Percentiles rank a stretch among this genome's conserved stretches.
phyloP scores from a whole-genome alignment of 2,329 filamentous ascomycete genomes.

The Trichophyton rubrum region DNA sequence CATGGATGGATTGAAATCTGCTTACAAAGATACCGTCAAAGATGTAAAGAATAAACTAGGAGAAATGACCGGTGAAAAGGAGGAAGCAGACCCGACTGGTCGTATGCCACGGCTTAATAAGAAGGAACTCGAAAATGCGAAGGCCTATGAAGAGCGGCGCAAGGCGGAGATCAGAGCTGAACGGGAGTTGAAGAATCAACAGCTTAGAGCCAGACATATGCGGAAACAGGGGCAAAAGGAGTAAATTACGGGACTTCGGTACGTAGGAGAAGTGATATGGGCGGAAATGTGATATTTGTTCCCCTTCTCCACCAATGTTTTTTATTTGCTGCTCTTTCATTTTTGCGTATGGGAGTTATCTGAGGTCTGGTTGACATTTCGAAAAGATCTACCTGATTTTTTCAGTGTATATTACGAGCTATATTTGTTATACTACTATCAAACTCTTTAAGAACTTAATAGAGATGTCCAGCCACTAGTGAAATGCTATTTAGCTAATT shows the following conservation, averaged over 20 bases:
- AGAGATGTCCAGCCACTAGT: background rate
- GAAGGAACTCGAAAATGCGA: constrained; percentile 21
- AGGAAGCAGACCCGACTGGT: constrained; percentile 14
- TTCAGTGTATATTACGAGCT: constrained; percentile 2
- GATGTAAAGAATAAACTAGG: constrained; percentile 17
- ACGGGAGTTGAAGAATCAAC: constrained; percentile 24
- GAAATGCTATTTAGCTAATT: background rate
- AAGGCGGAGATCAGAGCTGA: constrained; percentile 20
- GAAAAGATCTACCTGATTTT: background rate
- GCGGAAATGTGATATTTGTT: background rate
- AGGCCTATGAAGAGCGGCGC: constrained; percentile 22
- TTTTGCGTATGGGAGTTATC: background rate
- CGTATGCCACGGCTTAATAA: constrained; percentile 19
- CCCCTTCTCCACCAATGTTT: background rate
- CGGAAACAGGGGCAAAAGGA: constrained; percentile 7
- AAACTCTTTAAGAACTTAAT: background rate
- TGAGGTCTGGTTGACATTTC: constrained; percentile 1
- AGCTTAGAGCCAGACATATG: constrained; percentile 6
- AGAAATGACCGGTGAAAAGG: constrained; percentile 15
- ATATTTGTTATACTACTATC: constrained; percentile 1
- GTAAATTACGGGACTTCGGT: background rate
- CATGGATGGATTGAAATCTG: constrained; percentile 23
- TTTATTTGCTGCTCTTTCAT: background rate
- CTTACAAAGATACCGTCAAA: constrained; percentile 16
- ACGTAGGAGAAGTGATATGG: background rate